Evolutionary conservation across 371 early-diverging fungal genomes (phyloP), one percentile per base, ranked within the genome.

Genomic region (Actinomortierella wolfii): DNA sequence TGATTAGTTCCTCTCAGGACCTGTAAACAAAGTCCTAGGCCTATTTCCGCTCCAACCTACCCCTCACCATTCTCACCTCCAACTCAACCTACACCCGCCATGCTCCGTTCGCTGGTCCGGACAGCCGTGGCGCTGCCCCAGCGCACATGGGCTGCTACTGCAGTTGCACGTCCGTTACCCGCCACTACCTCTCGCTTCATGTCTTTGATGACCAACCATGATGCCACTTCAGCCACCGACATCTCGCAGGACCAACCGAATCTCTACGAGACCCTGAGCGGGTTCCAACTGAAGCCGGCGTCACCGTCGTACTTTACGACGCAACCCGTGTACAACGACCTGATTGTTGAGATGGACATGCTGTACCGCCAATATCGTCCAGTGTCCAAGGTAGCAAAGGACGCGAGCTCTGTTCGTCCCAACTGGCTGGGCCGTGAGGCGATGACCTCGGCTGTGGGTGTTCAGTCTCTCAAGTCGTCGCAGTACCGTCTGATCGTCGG

Each of bases 231-330:
- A 54, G 6, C 25, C 42, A 34, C 55, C 54, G 54, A 50, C 46
- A 29, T 50, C 45, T 28, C 50, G 59, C 52, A 43, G 28, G 41
- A 49, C 28, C 25, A 64, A 25, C 18, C 26, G 57, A 34, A 34
- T 34, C 34, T 53, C 13, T 66, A 73, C 57, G 42, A 57, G 21
- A 20, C 63, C 21, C 42, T 73, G 43, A 53, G 43, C 14, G 73
- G 67, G 6, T 73, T 73, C 59, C 66, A 66, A 45, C 56, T 56
- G 43, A 85, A 86, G 50, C 93, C 93, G 3, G 79, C 77, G 34
- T 87, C 91, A 8, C 74, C 88, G 3, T 88, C 94, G 8, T 97
- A 95, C 77, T 97, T 97, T 68, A 95, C 95, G 26, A 92, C 92
- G 2, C 92, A 94, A 73, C 89, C 90, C 58, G 81, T 82, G 54